Base-by-base conservation (phyloP, 371 early-diverging fungal genomes). In the Apophysomyces ossiformis region DNA sequence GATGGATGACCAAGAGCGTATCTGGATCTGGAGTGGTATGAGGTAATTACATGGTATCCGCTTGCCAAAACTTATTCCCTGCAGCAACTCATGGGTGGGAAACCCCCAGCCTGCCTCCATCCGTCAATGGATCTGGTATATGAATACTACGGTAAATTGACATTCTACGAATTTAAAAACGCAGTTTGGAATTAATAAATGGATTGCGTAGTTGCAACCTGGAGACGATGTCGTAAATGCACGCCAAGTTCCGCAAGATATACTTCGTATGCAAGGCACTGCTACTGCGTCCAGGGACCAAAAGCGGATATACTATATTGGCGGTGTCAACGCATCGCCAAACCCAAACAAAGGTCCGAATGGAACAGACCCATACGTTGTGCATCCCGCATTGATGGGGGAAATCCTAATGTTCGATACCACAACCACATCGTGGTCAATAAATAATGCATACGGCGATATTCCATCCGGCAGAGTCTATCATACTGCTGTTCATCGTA, bases 401-500 rank as follows among this genome's bases (percentile, higher is more conserved):
- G 46, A 64, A 3, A 61, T 69, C 11, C 38, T 69, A 9, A 43
- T 38, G 32, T 69, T 64, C 18, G 46, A 65, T n/a, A 69, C 65
- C 4, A 13, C 38, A 16, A 61, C 37, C 7, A 13, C 13, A 0
- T 38, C 38, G 7, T 69, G 69, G 69, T 21, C 5, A 12, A 41
- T 54, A 41, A 50, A 37, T 7, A 57, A n/a, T n/a, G 44, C 36
- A 7, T 15, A 18, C 21, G 54, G 60, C 61, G 47, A 43, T 7
- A 54, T 57, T 11, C 69, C 69, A 15, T 57, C 65, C 1, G 47
- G 61, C 15, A 63, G 69, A 58, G 15, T 37, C 5, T 65, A 64
- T 18, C 69, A 69, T 35, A 69, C 69, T 11, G 60, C 69, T 2
- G 61, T 45, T 37, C 41, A 21, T 16, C 7, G 54, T 50, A 50